Percentiles rank a stretch among this genome's conserved stretches.
Conservation (phyloP, 805 yeast species). For the Yarrowia sp. region DNA sequence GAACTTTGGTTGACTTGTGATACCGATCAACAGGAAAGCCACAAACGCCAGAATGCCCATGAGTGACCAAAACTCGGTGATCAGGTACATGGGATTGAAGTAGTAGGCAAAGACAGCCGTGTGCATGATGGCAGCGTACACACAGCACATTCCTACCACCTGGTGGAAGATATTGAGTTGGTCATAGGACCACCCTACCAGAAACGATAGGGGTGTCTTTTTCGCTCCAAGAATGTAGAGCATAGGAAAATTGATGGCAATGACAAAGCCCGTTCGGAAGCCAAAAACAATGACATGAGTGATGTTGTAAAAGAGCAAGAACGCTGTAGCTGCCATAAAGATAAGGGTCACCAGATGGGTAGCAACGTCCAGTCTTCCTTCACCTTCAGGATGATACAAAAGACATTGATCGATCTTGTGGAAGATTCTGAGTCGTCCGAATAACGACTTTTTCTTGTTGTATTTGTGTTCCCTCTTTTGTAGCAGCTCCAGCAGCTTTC, state of each 20-base stretch:
- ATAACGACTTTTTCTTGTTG: neutral
- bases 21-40: slow-evolving; percentile 42
- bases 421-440: neutral
- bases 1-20: slow-evolving; percentile 41
- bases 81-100: slow-evolving; percentile 41
- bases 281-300: slow-evolving; percentile 41
- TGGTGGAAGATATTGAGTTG: slow-evolving; percentile 55
- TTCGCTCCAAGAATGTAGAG: slow-evolving; percentile 45
- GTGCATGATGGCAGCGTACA: slow-evolving; percentile 41
- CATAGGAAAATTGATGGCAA: slow-evolving; percentile 43
- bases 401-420: slow-evolving; percentile 29
- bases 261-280: slow-evolving; percentile 44
- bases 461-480: neutral
- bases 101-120: slow-evolving; percentile 41
- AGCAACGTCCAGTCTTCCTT: slow-evolving; percentile 6
- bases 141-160: slow-evolving; percentile 48
- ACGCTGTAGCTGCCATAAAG: slow-evolving; percentile 9
- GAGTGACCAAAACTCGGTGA: slow-evolving; percentile 42
- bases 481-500: neutral
- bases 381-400: slow-evolving; percentile 30
- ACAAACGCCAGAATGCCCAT: slow-evolving; percentile 44
- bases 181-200: slow-evolving; percentile 56
- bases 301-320: slow-evolving; percentile 21
- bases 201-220: slow-evolving; percentile 43
- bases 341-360: neutral